Percentiles rank a stretch among this genome's conserved stretches.
These are phyloP conservation scores for Cicer judaicum DNA, from an alignment of 306 rosid genomes.

Conservation along the genomic window DNA sequence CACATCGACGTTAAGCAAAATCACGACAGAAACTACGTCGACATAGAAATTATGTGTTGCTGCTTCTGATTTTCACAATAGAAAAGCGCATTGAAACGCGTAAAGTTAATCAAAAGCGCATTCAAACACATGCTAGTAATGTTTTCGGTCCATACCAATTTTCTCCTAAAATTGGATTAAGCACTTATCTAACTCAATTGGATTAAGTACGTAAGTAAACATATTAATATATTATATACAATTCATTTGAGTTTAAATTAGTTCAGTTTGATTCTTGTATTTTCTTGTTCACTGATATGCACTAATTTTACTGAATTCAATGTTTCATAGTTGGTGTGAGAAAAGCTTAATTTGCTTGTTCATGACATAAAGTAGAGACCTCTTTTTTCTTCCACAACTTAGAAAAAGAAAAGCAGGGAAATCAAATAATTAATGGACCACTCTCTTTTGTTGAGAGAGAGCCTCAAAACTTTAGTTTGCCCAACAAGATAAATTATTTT, in stretches of 20 bases:
- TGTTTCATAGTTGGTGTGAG: conserved; percentile 33
- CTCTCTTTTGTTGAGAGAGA: conserved; percentile 45
- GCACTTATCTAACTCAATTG: too few species aligned
- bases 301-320: conserved; percentile 13
- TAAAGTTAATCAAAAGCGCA: too few species aligned
- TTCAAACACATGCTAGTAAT: too few species aligned
- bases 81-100: too few species aligned
- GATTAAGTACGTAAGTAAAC: too few species aligned
- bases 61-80: too few species aligned
- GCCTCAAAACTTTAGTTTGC: conserved; percentile 49
- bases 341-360: conserved; percentile 58
- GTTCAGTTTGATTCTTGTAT: not conserved
- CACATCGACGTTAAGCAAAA: too few species aligned
- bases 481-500: conserved; percentile 40
- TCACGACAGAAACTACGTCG: too few species aligned
- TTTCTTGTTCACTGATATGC: conserved; percentile 10
- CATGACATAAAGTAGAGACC: conserved; percentile 59
- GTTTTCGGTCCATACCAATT: too few species aligned
- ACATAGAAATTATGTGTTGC: too few species aligned
- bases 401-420: conserved; percentile 48
- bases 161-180: too few species aligned
- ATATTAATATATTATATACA: too few species aligned
- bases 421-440: conserved; percentile 49
- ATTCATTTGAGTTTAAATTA: conserved; percentile 17
- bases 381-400: conserved; percentile 53